Evolutionary conservation across 306 rosid species (phyloP), one percentile per base, ranked within the genome.

Genomic region (Amphicarpaea edgeworthii): DNA sequence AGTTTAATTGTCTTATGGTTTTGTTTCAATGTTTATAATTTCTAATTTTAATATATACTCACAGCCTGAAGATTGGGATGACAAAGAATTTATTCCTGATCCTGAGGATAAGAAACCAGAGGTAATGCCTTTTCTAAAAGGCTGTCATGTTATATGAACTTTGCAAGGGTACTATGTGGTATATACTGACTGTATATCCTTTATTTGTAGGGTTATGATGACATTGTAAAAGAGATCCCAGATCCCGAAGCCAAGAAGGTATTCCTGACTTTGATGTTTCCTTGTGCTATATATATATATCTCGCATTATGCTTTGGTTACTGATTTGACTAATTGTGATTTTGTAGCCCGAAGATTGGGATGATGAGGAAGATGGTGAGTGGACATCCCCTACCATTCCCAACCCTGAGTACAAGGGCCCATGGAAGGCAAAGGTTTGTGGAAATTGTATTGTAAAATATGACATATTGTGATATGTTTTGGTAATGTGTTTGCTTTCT

Each of bases 61-160:
- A 23, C 92, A 96, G 99, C 99, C 99, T 12, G 99, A 92, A 88
- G 98, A 96, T 79, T 96, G 99, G 99, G 99, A 96, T 61, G 99
- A 96, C 79, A 92, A 89, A 71, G 99, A 96, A 82, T 89, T 72
- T 75, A 96, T 96, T 82, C 93, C 98, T 34, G 99, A 96, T 41
- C 98, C 99, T 0, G 99, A 96, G 80, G 99, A 96, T 59, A 90
- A 77, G 86, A 96, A 96, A 85, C 99, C 99, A 61, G 99, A 96
- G 96, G 99, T 95, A 83, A 5, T 28, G 26, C 47, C 26, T 74
- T 60, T 75, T 21, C 19, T n/a, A 10, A 20, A 55, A 60, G 16
- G 47, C 1, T 49, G 24, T 51, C 28, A 23, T 72, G 15, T 53
- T 67, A n/a, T 49, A 7, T 69, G 66, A 73, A 10, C 17, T 19